Evolutionary conservation across 2,329 filamentous ascomycete genomes (phyloP).

Genomic region (Hypoxylon rubiginosum): DNA sequence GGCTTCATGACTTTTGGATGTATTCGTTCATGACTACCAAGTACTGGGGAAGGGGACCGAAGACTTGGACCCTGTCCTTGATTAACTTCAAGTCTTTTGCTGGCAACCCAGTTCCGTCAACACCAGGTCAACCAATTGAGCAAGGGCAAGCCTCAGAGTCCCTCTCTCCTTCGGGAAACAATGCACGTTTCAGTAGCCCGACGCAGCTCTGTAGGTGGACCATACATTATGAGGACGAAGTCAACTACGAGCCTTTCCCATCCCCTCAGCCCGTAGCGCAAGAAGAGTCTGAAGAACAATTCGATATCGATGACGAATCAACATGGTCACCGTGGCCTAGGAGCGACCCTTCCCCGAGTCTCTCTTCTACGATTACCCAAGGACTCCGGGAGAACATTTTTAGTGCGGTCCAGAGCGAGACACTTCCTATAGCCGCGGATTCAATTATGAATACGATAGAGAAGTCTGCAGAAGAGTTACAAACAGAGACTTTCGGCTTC

Average conservation of each 20-base stretch:
- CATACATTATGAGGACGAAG: conserved; percentile 14
- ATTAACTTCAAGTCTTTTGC: conserved; percentile 26
- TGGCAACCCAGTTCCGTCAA: neutral
- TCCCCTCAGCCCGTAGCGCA: neutral
- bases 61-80: conserved; percentile 28
- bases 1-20: conserved; percentile 47
- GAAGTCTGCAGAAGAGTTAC: conserved; percentile 10
- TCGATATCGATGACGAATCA: conserved; percentile 32
- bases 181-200: neutral
- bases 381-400: conserved; percentile 18
- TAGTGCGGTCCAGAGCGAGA: conserved; percentile 2
- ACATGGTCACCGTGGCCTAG: conserved; percentile 25
- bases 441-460: conserved; percentile 22
- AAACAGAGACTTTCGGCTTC: conserved; percentile 36
- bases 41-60: conserved; percentile 45
- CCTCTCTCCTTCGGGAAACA: neutral
- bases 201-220: conserved; percentile 31
- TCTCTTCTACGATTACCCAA: neutral
- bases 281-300: conserved; percentile 2
- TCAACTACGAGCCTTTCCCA: neutral
- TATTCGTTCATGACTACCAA: conserved; percentile 45
- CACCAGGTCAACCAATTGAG: conserved; percentile 12
- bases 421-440: conserved; percentile 33
- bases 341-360: neutral
- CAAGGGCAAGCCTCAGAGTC: conserved; percentile 30